phyloP scores from a whole-genome alignment of 116 monocot species.

The Zostera marina region DNA sequence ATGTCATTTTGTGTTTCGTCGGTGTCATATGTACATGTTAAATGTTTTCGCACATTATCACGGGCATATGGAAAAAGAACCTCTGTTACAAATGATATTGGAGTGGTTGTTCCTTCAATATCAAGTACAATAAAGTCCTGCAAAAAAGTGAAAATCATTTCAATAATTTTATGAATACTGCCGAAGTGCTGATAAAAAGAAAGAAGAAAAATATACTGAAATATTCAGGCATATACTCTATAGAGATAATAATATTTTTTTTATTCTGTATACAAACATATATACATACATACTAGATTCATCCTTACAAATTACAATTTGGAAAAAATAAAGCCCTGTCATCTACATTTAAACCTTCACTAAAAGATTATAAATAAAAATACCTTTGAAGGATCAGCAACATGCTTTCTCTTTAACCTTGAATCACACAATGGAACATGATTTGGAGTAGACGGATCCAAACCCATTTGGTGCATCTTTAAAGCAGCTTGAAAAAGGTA shows the following conservation, averaged over 20 bases:
- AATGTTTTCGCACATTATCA: conserved; percentile 64
- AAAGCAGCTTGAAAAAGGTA: conserved; percentile 97
- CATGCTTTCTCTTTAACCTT: conserved; percentile 22
- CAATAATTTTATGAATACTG: background rate
- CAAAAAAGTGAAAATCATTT: conserved; percentile 23
- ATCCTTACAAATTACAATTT: background rate
- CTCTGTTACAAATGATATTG: conserved; percentile 87
- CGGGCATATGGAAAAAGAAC: conserved; percentile 87
- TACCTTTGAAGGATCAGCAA: conserved; percentile 39
- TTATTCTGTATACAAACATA: no score
- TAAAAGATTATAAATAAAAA: conserved; percentile 7
- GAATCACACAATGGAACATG: conserved; percentile 37
- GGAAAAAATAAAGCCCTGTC: no score
- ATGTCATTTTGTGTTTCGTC: conserved; percentile 78
- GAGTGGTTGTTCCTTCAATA: conserved; percentile 94
- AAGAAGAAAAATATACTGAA: background rate
- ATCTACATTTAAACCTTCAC: background rate
- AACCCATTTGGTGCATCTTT: conserved; percentile 66
- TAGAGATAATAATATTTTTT: no score
- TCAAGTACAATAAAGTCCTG: conserved; percentile 76
- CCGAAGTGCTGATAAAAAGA: background rate
- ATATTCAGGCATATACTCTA: no score
- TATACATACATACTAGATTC: background rate
- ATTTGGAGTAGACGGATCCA: conserved; percentile 68
- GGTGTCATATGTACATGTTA: conserved; percentile 46